Evolutionary conservation across 768 basidiomycete species (phyloP).

Genomic region (Termitomyces sp.): DNA sequence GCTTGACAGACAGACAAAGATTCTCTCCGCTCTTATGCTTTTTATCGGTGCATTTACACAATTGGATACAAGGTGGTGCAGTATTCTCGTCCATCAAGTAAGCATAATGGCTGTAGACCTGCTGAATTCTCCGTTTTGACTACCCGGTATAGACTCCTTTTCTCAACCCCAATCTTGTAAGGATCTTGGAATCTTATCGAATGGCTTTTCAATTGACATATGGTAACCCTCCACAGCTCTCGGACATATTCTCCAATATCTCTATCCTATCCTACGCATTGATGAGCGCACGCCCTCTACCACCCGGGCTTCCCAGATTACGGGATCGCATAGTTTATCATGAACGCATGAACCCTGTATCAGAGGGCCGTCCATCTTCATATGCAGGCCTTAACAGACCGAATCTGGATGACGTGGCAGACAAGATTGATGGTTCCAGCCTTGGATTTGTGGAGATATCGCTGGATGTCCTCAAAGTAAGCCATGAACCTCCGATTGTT

Average conservation of each 20-base stretch:
- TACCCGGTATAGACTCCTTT: slow-evolving; percentile 30
- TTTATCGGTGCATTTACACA: slow-evolving; percentile 33
- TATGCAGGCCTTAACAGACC: slow-evolving; percentile 1
- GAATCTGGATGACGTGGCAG: slow-evolving; percentile 18
- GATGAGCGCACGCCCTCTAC: slow-evolving; percentile 27
- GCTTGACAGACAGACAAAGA: slow-evolving; percentile 24
- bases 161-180: slow-evolving; percentile 39
- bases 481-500: slow-evolving; percentile 1
- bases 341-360: slow-evolving; percentile 21
- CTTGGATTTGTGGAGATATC: slow-evolving; percentile 37
- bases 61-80: slow-evolving; percentile 38
- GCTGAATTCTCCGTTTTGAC: background rate
- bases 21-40: slow-evolving; percentile 28
- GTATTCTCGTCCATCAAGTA: slow-evolving; percentile 35
- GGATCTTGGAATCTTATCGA: background rate
- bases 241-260: slow-evolving; percentile 37
- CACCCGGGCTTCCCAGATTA: slow-evolving; percentile 31
- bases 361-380: background rate
- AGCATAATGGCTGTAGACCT: slow-evolving; percentile 1
- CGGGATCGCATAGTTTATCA: slow-evolving; percentile 40
- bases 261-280: slow-evolving; percentile 33
- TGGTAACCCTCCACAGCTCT: slow-evolving; percentile 22
- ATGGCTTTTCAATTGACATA: background rate
- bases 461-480: slow-evolving; percentile 31
- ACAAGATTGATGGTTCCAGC: slow-evolving; percentile 32